Percentiles rank a stretch among this genome's conserved stretches.
Evolutionary conservation across 345 rosid genomes (phyloP).

Genomic region (Kandelia obovata): DNA sequence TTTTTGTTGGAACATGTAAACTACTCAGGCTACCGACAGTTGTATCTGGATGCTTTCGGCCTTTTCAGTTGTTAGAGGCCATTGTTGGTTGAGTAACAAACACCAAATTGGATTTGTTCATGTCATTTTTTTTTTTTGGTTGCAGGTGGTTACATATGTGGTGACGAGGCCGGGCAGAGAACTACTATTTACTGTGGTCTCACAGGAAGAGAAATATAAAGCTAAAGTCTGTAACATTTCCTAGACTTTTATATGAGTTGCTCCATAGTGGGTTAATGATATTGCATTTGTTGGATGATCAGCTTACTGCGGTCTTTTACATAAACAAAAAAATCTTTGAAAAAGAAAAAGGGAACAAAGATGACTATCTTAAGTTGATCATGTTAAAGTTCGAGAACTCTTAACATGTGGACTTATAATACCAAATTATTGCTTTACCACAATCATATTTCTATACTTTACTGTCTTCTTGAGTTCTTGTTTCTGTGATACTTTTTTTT

Average conservation of each 20-base stretch:
- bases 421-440: background rate
- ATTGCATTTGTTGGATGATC: too few relatives aligned
- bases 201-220: constrained; percentile 92
- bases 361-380: too few relatives aligned
- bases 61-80: background rate
- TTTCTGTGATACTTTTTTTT: background rate
- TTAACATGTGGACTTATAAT: too few relatives aligned
- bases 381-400: too few relatives aligned
- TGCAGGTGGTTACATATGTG: constrained; percentile 80
- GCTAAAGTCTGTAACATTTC: constrained; percentile 57
- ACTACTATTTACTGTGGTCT: constrained; percentile 83
- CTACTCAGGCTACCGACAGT: background rate
- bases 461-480: too few relatives aligned
- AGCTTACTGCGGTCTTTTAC: too few relatives aligned
- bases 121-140: background rate
- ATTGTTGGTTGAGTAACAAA: background rate
- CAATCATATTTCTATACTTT: background rate
- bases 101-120: background rate
- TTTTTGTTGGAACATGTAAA: background rate
- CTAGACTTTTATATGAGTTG: background rate
- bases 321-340: too few relatives aligned
- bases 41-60: background rate
- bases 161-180: constrained; percentile 92
- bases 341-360: too few relatives aligned
- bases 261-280: too few relatives aligned